Base-by-base conservation (phyloP, 495 filamentous ascomycete species). In the Pyrenopolyporus hunteri region DNA sequence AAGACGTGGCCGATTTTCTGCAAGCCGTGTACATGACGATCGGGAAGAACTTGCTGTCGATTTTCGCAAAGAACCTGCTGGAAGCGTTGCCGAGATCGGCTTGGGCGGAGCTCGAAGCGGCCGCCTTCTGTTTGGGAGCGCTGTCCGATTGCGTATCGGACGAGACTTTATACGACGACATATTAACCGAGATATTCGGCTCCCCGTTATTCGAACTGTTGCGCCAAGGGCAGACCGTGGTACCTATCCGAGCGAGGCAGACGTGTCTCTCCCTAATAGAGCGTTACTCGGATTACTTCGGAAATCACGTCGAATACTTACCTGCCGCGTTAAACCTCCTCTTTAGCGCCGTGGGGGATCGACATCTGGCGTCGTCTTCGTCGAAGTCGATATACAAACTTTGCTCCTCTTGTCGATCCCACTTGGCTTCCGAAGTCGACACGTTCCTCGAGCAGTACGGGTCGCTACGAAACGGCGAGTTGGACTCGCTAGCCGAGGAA, bases 101-200 rank as follows among this genome's bases (percentile, higher is more conserved):
- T 19, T 98, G 92, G 92, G 75, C 82, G 17, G 85, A 88, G 39
- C 82, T 96, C 20, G 94, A 97, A 70, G 89, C 89, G 4, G 83
- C 87, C 1, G 76, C 91, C 28, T 96, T 90, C 71, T 93, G 89
- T 66, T 76, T 98, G 14, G 85, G 87, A 45, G 80, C 85, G 49
- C 76, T 97, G 22, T 83, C 89, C 7, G 93, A 96, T 66, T 87
- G 84, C 22, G 78, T 91, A 25, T 80, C 86, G 40, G 88, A 91
- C 20, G 86, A 89, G 35, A 68, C 77, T 23, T 75, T 80, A 50
- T 85, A 83, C 43, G 90, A 96, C 59, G 76, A 78, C n/a, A 82
- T 82, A 48, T 71, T 98, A 14, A 79, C 82, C 51, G 77, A 76
- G 10, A 80, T 97, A 4, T 95, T 98, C 73, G 77, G 77, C 8